Base-by-base conservation (phyloP, 2,329 filamentous ascomycete species). In the Fusarium heterosporum region DNA sequence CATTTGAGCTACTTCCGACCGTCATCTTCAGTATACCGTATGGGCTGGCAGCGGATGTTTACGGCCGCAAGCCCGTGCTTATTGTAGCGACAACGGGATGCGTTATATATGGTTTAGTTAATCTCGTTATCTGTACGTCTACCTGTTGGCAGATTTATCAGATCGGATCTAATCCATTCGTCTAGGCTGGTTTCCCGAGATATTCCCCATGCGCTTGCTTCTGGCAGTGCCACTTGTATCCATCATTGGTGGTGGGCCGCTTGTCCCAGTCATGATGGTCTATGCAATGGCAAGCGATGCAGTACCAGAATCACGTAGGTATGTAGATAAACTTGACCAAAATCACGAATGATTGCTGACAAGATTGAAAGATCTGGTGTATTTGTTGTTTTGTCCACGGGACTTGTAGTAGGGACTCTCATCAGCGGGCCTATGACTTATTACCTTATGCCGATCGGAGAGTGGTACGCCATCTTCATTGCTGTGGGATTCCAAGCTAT, bases 181-280 rank as follows among this genome's bases (percentile, higher is more conserved):
- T 51, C 14, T 32, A 43, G 49, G 49, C 22, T 34, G 39, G 28
- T 42, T 26, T 11, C 39, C 49, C 28, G 22, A 3, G 6, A 36
- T 43, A 12, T 52, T 52, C 13, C 29, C 49, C 5, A 10, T 52
- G 19, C 39, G 29, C 8, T 11, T 52, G 16, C 30, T 52, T 10
- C 34, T 39, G 49, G 49, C n/a, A 8, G 49, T 16, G 12, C 49
- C 49, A 14, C 26, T 52, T 8, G 16, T 43, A 9, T 52, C 30
- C 3, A 28, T 43, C n/a, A 11, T 52, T 9, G 49, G 49, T 8
- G 49, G 49, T 3, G 49, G 49, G 4, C 49, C 49, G 11, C 34
- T 52, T 17, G 49, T 52, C 19, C 49, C 39, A 19, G 49, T 52
- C 12, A 52, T 52, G 49, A 52, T 43, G 39, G 25, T 52, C 8